Evolutionary conservation across 371 early-diverging fungal species (phyloP), one percentile per base, ranked within the genome.

Genomic region (Rhizopus delemar): DNA sequence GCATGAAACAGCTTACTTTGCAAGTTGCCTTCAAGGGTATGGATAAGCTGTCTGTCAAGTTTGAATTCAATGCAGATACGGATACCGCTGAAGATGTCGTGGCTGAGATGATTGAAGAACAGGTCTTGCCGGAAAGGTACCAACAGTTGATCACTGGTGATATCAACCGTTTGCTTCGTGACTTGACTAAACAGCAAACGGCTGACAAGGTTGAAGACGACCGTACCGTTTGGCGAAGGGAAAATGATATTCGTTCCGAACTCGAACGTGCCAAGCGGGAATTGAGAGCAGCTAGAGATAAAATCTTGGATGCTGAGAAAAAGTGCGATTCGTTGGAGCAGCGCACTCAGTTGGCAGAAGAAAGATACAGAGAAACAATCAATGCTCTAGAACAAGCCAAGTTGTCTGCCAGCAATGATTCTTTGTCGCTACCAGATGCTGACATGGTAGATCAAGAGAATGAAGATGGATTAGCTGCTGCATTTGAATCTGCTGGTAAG

Each of bases 51-150:
- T 90, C 93, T 7, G 91, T 95, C 41, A 93, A 93, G 69, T 97
- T 97, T 75, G 90, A 90, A 59, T 95, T 92, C 71, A 90, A 95
- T 69, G 84, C 85, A 4, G 88, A 92, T 46, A 88, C 85, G 0
- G 97, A 97, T 59, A 95, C 96, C 3, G 92, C 95, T 2, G 95
- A 94, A 58, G 90, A 90, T 59, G 94, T 97, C 35, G 93, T 93
- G 1, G 86, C 85, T 15, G 97, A 97, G 67, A 95, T 97, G 94
- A 92, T 93, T 65, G 90, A 87, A 48, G 93, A 93, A 59, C 76
- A 89, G 45, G 91, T 93, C 8, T 77, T 93, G 16, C 90, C 86
- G 32, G 82, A 89, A 51, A 70, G 77, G 63, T 93, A 90, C 58
- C 90, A 90, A 49, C 84, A 88, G 39, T 78, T 90, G 43, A 90